These are phyloP conservation scores for Isabelozyma pseudorhagii DNA, from an alignment of 805 yeast genomes.

Conservation along the genomic window DNA sequence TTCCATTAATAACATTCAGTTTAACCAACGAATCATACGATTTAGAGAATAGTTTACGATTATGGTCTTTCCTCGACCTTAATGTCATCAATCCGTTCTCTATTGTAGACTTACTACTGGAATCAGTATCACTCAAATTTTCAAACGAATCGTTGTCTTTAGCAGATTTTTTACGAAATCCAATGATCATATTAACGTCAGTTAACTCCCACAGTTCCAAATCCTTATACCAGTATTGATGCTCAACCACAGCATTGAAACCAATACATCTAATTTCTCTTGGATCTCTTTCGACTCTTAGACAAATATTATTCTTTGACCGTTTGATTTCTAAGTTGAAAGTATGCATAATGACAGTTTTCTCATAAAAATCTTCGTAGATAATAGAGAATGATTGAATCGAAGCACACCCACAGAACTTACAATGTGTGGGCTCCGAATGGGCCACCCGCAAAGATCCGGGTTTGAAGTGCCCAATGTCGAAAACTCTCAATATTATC, in stretches of 20 bases:
- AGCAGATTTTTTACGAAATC: constrained; percentile 28
- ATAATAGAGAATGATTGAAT: constrained; percentile 68
- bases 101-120: neutral
- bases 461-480: constrained; percentile 60
- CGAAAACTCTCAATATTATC: constrained; percentile 56
- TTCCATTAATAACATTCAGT: neutral
- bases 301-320: constrained; percentile 76
- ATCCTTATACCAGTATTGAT: constrained; percentile 59
- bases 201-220: constrained; percentile 81
- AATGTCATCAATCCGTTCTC: constrained; percentile 16
- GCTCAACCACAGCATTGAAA: constrained; percentile 70
- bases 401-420: constrained; percentile 88
- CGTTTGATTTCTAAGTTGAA: constrained; percentile 61
- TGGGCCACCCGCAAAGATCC: constrained; percentile 68
- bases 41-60: neutral
- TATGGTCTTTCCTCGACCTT: constrained; percentile 10
- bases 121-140: neutral
- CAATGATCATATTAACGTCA: constrained; percentile 74
- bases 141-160: neutral
- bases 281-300: constrained; percentile 90
- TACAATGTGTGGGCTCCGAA: constrained; percentile 83
- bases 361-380: constrained; percentile 59
- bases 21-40: neutral
- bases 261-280: constrained; percentile 89
- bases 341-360: constrained; percentile 67